Evolutionary conservation across 2,329 filamentous ascomycete genomes (phyloP).

Genomic region (Didymella arachidicola): DNA sequence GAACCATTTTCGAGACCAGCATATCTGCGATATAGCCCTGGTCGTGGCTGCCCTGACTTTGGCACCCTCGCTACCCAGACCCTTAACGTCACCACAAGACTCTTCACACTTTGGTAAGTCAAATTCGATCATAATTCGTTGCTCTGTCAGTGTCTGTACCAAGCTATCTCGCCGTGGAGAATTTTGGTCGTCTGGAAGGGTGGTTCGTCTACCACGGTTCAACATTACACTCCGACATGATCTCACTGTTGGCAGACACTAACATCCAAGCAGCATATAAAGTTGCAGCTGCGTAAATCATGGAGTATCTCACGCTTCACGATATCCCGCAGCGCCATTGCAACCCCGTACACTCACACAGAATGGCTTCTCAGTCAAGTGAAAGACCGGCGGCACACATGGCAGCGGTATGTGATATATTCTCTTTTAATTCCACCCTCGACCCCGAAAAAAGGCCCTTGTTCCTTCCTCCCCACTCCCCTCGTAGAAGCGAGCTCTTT

Average conservation of each 20-base stretch:
- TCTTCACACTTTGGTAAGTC: constrained; percentile 3
- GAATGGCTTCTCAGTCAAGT: constrained; percentile 39
- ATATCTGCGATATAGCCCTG: constrained; percentile 26
- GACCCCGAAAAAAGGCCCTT: constrained; percentile 1
- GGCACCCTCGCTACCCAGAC: constrained; percentile 11
- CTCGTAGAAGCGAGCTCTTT: not conserved
- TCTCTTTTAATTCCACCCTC: constrained; percentile 17
- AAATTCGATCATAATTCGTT: not conserved
- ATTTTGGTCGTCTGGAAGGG: not conserved
- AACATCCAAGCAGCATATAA: constrained; percentile 23
- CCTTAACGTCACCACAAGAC: not conserved
- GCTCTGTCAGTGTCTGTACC: not conserved
- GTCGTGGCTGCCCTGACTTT: constrained; percentile 16
- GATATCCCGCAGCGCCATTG: constrained; percentile 48
- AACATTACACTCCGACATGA: not conserved
- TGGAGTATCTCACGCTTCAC: constrained; percentile 52
- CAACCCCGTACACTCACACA: constrained; percentile 38
- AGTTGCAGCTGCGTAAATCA: constrained; percentile 21
- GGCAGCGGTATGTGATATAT: constrained; percentile 41
- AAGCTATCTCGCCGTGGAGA: not conserved
- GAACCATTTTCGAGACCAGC: constrained; percentile 5
- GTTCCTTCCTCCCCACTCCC: constrained; percentile 11
- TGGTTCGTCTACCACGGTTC: constrained; percentile 11
- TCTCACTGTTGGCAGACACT: not conserved
- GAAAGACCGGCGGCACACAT: constrained; percentile 34